These are phyloP conservation scores for Periconia macrospinosa DNA, from an alignment of 2,329 filamentous ascomycete species.

Conservation along the genomic window DNA sequence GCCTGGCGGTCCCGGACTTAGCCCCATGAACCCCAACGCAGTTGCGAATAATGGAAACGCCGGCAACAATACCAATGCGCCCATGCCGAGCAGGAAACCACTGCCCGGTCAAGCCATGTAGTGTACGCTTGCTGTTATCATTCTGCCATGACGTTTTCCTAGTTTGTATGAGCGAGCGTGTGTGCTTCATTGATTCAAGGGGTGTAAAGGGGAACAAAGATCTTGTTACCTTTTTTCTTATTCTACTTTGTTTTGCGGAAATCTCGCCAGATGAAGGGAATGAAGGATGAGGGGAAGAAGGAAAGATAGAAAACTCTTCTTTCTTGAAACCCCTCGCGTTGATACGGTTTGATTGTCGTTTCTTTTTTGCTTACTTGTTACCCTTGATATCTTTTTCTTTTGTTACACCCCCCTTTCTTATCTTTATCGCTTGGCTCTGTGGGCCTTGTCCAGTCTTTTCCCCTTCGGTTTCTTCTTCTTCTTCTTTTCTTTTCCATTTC, in stretches of 20 bases:
- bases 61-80: conserved; percentile 1
- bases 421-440: not conserved
- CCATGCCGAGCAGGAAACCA: conserved; percentile 48
- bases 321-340: no score
- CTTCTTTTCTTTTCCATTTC: conserved; percentile 3
- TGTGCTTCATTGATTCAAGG: no score
- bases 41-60: not conserved
- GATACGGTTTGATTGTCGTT: no score
- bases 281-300: no score
- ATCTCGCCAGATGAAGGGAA: no score
- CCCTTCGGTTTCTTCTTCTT: not conserved
- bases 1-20: conserved; percentile 36
- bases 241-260: no score
- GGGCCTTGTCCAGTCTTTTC: not conserved
- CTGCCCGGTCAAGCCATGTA: conserved; percentile 51
- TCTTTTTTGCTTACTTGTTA: no score
- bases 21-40: conserved; percentile 41
- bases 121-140: conserved; percentile 17
- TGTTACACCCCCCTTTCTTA: not conserved
- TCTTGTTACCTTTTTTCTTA: no score
- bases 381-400: not conserved
- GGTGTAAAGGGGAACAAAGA: no score
- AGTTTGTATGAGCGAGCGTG: conserved; percentile 6
- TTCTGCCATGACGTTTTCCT: conserved; percentile 6
- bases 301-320: no score